Evolutionary conservation across 192 early-diverging fungal genomes (phyloP), one percentile per base, ranked within the genome.

Genomic region (Umbelopsis sp.): DNA sequence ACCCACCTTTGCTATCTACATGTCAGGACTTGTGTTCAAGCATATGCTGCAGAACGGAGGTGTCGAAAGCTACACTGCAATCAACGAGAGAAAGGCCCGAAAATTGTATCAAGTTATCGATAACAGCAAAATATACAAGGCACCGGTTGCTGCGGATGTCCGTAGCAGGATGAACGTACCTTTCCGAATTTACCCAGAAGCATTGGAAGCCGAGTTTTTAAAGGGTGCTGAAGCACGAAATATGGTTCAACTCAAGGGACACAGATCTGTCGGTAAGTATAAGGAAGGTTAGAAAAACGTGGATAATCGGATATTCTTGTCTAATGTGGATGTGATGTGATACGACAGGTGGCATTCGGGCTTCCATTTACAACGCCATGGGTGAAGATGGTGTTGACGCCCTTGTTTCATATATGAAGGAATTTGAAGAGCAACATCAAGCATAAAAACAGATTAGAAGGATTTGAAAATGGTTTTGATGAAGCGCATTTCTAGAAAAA

Each of bases 301-400:
- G 25, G 44, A 25, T 45, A 25, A 69, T 20, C 10, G 26, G 29
- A 45, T 17, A 16, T 45, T 9, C 26, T 20, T 29, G 65, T 24
- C 32, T 25, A 24, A 29, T n/a, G n/a, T n/a, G n/a, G n/a, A n/a
- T n/a, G n/a, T n/a, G n/a, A n/a, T 17, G 2, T 29, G 24, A 43
- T 1, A 22, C 14, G 21, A 29, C 45, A 53, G 77, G 79, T 69
- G 98, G 98, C 17, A 92, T 98, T 68, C 83, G 98, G 41, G 91
- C 94, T 20, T 93, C 91, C 65, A 88, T 99, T 69, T 97, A 99
- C 79, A 99, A 99, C 76, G 95, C 98, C 34, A 87, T 98, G 86
- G 83, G 91, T 7, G 72, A 91, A 54, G 93, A 97, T 65, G 94
- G 89, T 45, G 95, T 94, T 1, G 83, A 93, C 69, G 85, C 84